Percentiles rank a stretch among this genome's conserved stretches.
These are phyloP conservation scores for Musa troglodytarum DNA, from an alignment of 176 grass and related monocot species.

Conservation along the genomic window DNA sequence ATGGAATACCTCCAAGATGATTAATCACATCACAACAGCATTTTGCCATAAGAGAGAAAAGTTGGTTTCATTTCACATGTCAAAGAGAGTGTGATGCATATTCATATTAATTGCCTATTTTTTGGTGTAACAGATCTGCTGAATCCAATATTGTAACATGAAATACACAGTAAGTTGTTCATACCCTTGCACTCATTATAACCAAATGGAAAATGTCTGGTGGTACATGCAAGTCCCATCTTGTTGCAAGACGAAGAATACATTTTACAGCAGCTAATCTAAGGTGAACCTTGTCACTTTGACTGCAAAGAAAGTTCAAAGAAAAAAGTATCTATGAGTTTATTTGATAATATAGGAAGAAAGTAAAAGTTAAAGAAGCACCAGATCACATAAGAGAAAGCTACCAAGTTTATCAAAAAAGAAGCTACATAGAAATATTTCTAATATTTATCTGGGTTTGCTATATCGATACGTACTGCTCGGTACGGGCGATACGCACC, in stretches of 20 bases:
- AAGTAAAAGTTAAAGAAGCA: no score
- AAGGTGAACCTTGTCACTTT: slow-evolving; percentile 54
- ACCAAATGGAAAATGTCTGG: slow-evolving; percentile 53
- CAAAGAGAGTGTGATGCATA: not conserved
- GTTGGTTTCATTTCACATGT: not conserved
- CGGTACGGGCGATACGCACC: no score
- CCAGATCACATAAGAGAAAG: no score
- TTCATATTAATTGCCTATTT: not conserved
- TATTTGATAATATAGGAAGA: no score
- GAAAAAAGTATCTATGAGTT: not conserved
- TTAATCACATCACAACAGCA: no score
- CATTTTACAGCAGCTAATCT: slow-evolving; percentile 72
- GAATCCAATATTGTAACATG: no score
- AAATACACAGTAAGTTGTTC: not conserved
- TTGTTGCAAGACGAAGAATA: slow-evolving; percentile 61
- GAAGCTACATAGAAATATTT: no score
- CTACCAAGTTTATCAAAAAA: no score
- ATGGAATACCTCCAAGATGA: not conserved
- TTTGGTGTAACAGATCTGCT: not conserved
- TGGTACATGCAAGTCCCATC: slow-evolving; percentile 81
- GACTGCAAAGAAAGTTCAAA: slow-evolving; percentile 35
- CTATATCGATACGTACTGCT: no score
- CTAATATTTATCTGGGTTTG: no score
- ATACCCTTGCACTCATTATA: slow-evolving; percentile 76
- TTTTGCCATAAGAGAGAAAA: no score